Conservation (phyloP, 331 rosid genomes). For the Prunus yedoensis region DNA sequence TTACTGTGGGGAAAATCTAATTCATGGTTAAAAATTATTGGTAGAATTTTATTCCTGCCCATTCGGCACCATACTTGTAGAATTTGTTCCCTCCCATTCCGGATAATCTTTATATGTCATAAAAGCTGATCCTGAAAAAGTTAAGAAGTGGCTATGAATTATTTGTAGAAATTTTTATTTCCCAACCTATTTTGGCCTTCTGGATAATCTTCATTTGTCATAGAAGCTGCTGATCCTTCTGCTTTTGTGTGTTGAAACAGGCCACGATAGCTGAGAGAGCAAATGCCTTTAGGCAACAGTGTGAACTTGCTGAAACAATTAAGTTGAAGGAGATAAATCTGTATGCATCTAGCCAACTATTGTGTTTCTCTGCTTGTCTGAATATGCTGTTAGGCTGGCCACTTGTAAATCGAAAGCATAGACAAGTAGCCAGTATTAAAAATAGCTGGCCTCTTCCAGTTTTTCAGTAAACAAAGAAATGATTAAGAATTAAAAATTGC, state of each 20-base stretch:
- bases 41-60: neutral
- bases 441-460: too few relatives aligned
- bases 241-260: constrained; percentile 46
- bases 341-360: too few relatives aligned
- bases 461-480: too few relatives aligned
- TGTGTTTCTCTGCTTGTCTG: too few relatives aligned
- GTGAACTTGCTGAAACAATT: too few relatives aligned
- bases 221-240: constrained; percentile 12
- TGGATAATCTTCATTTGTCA: constrained; percentile 5
- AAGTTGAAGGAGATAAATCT: too few relatives aligned
- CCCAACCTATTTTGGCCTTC: neutral
- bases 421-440: too few relatives aligned
- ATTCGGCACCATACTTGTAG: neutral
- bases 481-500: too few relatives aligned
- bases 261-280: constrained; percentile 97
- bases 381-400: too few relatives aligned
- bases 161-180: neutral
- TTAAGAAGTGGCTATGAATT: neutral
- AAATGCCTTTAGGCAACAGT: constrained; percentile 88
- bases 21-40: neutral
- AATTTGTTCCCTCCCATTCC: neutral
- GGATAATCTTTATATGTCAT: constrained; percentile 4
- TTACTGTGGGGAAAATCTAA: neutral
- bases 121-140: neutral
- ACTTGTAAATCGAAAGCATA: too few relatives aligned